These are phyloP conservation scores for Glebionis coronaria DNA, from an alignment of 129 eudicot species.

Conservation along the genomic window DNA sequence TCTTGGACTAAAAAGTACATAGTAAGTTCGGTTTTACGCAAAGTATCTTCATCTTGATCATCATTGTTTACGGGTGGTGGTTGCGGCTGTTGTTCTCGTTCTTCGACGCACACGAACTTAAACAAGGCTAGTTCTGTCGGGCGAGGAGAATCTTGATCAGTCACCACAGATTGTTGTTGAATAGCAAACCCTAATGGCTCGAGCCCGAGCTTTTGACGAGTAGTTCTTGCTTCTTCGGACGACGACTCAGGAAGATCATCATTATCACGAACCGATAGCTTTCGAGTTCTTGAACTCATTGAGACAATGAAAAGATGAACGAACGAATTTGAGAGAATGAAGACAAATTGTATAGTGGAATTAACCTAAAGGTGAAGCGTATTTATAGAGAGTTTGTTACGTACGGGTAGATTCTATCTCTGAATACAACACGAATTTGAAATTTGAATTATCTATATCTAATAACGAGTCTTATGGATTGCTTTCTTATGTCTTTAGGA, in stretches of 20 bases:
- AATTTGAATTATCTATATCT: too few relatives aligned
- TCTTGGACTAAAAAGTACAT: conserved; percentile 12
- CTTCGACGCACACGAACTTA: neutral
- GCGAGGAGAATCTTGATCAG: conserved; percentile 2
- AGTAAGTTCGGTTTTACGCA: conserved; percentile 9
- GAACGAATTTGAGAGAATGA: too few relatives aligned
- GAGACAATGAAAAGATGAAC: too few relatives aligned
- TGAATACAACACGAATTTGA: too few relatives aligned
- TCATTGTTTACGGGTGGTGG: neutral
- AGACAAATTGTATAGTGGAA: too few relatives aligned
- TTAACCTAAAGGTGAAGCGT: too few relatives aligned
- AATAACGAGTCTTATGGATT: too few relatives aligned
- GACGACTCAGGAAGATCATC: conserved; percentile 8
- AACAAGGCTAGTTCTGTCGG: neutral
- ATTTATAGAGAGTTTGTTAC: too few relatives aligned
- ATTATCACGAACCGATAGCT: neutral
- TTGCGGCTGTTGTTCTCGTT: neutral
- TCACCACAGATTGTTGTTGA: neutral
- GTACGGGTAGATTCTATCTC: too few relatives aligned
- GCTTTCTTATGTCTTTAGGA: too few relatives aligned
- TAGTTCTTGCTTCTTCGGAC: neutral
- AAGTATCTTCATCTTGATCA: neutral
- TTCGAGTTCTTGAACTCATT: conserved; percentile 2
- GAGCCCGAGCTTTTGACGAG: conserved; percentile 13
- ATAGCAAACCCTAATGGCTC: neutral